These are phyloP conservation scores for Liriodendron chinense DNA, from an alignment of 164 flowering plant genomes.

Conservation along the genomic window DNA sequence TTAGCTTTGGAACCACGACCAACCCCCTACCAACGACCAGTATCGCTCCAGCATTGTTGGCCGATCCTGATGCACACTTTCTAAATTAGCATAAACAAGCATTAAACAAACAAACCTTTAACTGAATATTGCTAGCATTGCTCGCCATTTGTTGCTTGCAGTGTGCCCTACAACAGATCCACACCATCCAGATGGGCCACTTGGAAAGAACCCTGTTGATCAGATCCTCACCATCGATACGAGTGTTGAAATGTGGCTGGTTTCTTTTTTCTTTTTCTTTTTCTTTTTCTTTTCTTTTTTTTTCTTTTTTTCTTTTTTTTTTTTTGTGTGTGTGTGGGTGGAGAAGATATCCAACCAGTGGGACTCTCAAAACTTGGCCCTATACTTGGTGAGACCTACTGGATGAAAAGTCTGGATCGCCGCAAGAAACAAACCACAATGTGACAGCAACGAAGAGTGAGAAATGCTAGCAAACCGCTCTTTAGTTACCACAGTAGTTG, in stretches of 20 bases:
- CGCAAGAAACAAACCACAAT: neutral
- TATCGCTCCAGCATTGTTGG: conserved; percentile 96
- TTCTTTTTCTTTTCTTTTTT: no score
- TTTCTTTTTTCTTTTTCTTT: neutral
- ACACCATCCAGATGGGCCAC: neutral
- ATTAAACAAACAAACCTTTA: neutral
- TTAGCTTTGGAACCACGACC: conserved; percentile 92
- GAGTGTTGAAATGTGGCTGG: neutral
- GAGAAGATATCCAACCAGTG: no score
- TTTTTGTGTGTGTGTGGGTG: no score
- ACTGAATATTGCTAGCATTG: neutral
- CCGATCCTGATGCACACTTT: conserved; percentile 63
- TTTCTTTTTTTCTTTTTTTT: no score
- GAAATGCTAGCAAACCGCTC: no score
- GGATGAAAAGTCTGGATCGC: neutral
- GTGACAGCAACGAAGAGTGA: neutral
- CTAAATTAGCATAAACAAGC: neutral
- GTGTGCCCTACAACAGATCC: neutral
- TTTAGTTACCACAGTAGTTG: conserved; percentile 77
- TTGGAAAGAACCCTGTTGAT: neutral
- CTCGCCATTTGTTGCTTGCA: no score
- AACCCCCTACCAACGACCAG: conserved; percentile 90
- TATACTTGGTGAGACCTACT: neutral
- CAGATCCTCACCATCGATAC: neutral
- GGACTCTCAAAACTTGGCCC: neutral